Conservation (phyloP, 495 filamentous ascomycete genomes). For the Penicillium ucsense region DNA sequence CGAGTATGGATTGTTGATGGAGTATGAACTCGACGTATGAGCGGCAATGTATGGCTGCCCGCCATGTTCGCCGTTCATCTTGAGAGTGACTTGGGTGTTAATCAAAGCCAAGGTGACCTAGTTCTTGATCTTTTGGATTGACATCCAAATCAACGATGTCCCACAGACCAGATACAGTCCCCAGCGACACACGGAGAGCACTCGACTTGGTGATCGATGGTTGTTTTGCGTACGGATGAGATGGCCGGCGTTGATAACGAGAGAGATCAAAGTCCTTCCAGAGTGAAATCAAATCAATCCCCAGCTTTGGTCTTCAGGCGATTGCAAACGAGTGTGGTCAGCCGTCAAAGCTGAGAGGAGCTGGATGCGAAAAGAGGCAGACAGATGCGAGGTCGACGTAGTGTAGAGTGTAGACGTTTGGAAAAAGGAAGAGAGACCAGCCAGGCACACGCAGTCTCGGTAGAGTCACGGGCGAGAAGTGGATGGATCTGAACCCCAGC, state of each 20-base stretch:
- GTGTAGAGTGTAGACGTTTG: not conserved
- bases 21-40: not conserved
- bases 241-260: too few species aligned
- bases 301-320: not conserved
- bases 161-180: too few species aligned
- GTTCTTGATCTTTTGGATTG: too few species aligned
- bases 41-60: slow-evolving; percentile 1
- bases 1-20: not conserved
- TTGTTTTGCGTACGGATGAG: too few species aligned
- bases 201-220: not conserved
- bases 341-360: not conserved
- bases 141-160: too few species aligned
- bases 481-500: not conserved
- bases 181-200: not conserved
- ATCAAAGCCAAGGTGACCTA: too few species aligned
- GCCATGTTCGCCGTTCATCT: slow-evolving; percentile 14
- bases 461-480: not conserved
- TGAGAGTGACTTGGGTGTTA: not conserved
- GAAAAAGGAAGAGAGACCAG: not conserved
- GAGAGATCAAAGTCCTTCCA: too few species aligned
- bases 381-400: not conserved
- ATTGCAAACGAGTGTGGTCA: slow-evolving; percentile 11
- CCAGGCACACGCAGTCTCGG: not conserved
- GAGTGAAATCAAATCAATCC: not conserved
- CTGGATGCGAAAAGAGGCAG: not conserved